Conservation (phyloP, 2,329 filamentous ascomycete genomes). For the Diaporthe sp. region DNA sequence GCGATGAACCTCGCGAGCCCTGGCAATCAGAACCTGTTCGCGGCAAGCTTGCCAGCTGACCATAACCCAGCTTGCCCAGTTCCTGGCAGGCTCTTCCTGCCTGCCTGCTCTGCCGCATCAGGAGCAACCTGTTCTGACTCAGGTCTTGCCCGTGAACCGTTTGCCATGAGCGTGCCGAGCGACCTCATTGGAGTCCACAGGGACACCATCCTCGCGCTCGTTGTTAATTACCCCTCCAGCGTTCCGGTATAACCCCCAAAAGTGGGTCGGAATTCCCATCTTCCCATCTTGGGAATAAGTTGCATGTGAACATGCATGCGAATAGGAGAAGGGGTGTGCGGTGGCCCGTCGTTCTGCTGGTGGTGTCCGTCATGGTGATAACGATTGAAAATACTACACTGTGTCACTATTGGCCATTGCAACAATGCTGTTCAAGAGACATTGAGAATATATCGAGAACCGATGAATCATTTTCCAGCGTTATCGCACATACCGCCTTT, state of each 20-base stretch:
- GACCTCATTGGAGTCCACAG: slow-evolving; percentile 1
- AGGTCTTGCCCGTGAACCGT: not conserved
- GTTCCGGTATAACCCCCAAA: slow-evolving; percentile 6
- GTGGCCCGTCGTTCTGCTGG: not conserved
- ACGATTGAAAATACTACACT: not conserved
- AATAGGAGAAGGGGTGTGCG: slow-evolving; percentile 2
- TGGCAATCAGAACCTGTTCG: not conserved
- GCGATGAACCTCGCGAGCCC: slow-evolving; percentile 20
- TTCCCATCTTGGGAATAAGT: not conserved
- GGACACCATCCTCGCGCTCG: slow-evolving; percentile 14
- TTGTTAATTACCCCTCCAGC: slow-evolving; percentile 8
- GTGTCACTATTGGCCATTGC: not conserved
- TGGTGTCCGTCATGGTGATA: slow-evolving; percentile 14
- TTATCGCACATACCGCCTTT: slow-evolving; percentile 5
- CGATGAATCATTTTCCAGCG: slow-evolving; percentile 13
- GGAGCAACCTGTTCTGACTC: slow-evolving; percentile 2
- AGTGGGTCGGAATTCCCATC: slow-evolving; percentile 10
- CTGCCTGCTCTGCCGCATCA: not conserved
- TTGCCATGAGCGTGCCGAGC: not conserved
- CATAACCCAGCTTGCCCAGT: not conserved
- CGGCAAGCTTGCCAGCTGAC: not conserved
- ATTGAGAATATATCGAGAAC: not conserved
- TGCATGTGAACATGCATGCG: slow-evolving; percentile 32
- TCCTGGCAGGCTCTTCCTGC: not conserved
- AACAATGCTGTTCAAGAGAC: not conserved